phyloP scores from a whole-genome alignment of 2,329 filamentous ascomycete genomes.

The Metarhizium robertsii region DNA sequence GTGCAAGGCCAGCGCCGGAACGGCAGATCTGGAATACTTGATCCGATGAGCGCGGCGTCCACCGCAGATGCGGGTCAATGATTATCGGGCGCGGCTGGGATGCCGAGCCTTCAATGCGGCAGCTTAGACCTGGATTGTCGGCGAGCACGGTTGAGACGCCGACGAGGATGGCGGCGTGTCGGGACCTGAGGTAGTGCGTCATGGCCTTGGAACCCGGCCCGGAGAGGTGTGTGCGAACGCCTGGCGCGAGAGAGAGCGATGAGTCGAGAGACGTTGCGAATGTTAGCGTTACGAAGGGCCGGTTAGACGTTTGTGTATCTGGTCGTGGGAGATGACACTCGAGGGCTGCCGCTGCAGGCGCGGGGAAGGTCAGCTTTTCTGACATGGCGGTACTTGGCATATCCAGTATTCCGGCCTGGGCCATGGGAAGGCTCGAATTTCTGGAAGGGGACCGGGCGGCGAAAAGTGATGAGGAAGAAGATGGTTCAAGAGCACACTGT shows the following conservation, averaged over 20 bases:
- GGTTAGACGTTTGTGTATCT: background rate
- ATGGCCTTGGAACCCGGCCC: conserved; percentile 79
- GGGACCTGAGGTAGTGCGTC: conserved; percentile 81
- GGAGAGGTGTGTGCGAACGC: conserved; percentile 73
- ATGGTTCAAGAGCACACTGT: too few relatives aligned
- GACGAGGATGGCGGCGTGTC: conserved; percentile 76
- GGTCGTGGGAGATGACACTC: conserved; percentile 23
- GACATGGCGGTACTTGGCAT: conserved; percentile 17
- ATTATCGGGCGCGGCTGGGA: conserved; percentile 72
- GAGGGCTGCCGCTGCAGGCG: conserved; percentile 20
- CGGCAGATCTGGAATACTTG: conserved; percentile 59
- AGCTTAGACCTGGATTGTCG: conserved; percentile 81
- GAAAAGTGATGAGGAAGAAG: too few relatives aligned
- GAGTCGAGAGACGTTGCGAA: conserved; percentile 89
- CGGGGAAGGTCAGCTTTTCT: conserved; percentile 23
- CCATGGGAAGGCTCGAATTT: background rate
- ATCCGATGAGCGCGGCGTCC: conserved; percentile 50
- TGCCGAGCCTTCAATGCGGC: conserved; percentile 55
- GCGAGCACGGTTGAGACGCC: conserved; percentile 77
- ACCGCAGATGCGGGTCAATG: conserved; percentile 69
- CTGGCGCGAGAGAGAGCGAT: conserved; percentile 64
- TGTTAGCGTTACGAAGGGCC: conserved; percentile 65
- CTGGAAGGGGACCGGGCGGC: background rate
- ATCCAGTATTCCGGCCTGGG: background rate
- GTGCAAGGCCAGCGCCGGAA: conserved; percentile 59